Percentiles rank a stretch among this genome's conserved stretches.
These are phyloP conservation scores for Talaromyces wortmannii DNA, from an alignment of 495 filamentous ascomycete genomes.

Conservation along the genomic window DNA sequence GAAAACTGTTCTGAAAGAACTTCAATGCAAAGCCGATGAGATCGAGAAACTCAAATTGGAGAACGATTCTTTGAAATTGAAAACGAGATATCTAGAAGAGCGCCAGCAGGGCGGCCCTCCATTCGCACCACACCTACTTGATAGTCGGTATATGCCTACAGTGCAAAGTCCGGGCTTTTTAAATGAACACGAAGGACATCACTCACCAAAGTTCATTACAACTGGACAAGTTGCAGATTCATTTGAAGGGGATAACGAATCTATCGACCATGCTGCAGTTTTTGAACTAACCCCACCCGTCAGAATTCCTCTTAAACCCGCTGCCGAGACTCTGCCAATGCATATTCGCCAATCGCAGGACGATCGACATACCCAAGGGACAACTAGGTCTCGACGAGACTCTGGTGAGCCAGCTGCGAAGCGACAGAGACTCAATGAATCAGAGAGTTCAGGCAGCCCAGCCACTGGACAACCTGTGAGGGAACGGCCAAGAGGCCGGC, in stretches of 20 bases:
- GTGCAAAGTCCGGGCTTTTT: conserved; percentile 32
- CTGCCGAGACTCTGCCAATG: background rate
- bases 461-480: background rate
- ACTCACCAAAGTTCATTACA: conserved; percentile 25
- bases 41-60: conserved; percentile 40
- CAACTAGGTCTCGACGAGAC: background rate
- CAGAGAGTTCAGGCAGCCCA: background rate
- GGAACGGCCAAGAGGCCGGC: background rate
- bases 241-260: conserved; percentile 28
- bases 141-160: conserved; percentile 19
- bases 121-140: background rate
- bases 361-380: background rate
- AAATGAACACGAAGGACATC: conserved; percentile 29
- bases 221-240: conserved; percentile 26
- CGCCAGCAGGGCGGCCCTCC: conserved; percentile 10
- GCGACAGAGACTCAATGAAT: background rate
- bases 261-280: conserved; percentile 12
- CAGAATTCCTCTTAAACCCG: conserved; percentile 22
- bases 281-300: background rate
- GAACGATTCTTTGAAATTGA: conserved; percentile 36
- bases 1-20: conserved; percentile 35
- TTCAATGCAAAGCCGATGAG: conserved; percentile 37
- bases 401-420: conserved; percentile 3
- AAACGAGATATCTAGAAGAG: conserved; percentile 30
- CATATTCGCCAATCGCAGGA: background rate